Conservation (phyloP, 2,329 filamentous ascomycete species). For the Epichloe amarillans region DNA sequence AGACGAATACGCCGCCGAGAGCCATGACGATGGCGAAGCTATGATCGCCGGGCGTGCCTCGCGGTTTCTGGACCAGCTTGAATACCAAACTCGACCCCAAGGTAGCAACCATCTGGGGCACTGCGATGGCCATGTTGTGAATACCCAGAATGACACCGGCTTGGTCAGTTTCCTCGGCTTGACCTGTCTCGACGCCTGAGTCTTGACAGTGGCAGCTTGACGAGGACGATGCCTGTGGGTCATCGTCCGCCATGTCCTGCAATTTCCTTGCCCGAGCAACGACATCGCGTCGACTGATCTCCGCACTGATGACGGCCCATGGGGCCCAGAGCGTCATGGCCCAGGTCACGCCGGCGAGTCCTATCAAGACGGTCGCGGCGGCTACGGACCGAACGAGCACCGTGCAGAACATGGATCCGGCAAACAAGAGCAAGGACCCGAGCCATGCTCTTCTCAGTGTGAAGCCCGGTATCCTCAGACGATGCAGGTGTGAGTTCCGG, state of each 20-base stretch:
- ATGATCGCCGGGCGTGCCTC: slow-evolving; percentile 71
- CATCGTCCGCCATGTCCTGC: slow-evolving; percentile 8
- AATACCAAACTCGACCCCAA: slow-evolving; percentile 76
- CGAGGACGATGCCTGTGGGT: background rate
- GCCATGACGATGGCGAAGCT: slow-evolving; percentile 80
- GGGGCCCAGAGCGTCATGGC: slow-evolving; percentile 88
- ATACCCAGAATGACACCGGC: slow-evolving; percentile 86
- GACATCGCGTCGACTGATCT: slow-evolving; percentile 73
- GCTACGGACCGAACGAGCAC: slow-evolving; percentile 61
- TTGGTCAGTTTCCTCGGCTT: slow-evolving; percentile 54
- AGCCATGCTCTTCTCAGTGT: slow-evolving; percentile 86
- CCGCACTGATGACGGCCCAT: slow-evolving; percentile 86
- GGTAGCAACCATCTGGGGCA: slow-evolving; percentile 84
- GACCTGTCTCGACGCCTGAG: slow-evolving; percentile 15
- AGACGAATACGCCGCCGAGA: slow-evolving; percentile 65
- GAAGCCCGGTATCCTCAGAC: slow-evolving; percentile 64
- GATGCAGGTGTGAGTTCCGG: slow-evolving; percentile 35
- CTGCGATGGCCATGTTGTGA: slow-evolving; percentile 88
- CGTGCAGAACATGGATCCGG: slow-evolving; percentile 68
- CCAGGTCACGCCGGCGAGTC: slow-evolving; percentile 80
- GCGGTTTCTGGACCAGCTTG: slow-evolving; percentile 71
- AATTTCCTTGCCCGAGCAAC: slow-evolving; percentile 26
- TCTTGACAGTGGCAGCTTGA: slow-evolving; percentile 6
- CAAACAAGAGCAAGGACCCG: slow-evolving; percentile 71
- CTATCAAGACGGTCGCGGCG: slow-evolving; percentile 64